Conservation (phyloP, 495 filamentous ascomycete species). For the Penicillium steckii region DNA sequence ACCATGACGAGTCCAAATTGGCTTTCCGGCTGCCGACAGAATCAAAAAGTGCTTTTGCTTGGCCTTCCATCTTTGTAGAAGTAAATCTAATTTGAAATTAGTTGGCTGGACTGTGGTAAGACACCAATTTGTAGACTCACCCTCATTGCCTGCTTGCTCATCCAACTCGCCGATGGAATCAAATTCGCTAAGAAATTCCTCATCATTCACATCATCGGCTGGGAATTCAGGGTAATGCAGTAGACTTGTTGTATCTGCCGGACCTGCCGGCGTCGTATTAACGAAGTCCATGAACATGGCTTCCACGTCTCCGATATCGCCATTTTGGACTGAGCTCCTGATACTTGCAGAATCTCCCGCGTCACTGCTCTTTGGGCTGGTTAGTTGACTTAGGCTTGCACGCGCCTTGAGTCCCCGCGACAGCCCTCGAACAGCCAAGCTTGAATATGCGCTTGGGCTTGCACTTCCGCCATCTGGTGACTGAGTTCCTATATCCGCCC, state of each 20-base stretch:
- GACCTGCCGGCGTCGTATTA: conserved; percentile 16
- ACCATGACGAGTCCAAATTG: conserved; percentile 93
- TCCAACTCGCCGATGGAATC: conserved; percentile 68
- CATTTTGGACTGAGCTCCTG: conserved; percentile 74
- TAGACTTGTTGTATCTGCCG: conserved; percentile 30
- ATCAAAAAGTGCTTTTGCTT: conserved; percentile 97
- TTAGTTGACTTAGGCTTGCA: conserved; percentile 46
- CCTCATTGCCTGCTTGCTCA: conserved; percentile 63
- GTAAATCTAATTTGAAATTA: conserved; percentile 46
- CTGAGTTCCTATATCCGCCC: conserved; percentile 71
- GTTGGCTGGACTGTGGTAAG: not conserved
- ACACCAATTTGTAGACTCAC: conserved; percentile 32
- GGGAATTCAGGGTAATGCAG: conserved; percentile 52
- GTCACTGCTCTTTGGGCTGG: conserved; percentile 55
- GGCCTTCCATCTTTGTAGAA: conserved; percentile 73
- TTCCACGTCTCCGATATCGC: conserved; percentile 74
- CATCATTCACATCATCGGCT: conserved; percentile 53
- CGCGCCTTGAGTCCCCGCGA: conserved; percentile 36
- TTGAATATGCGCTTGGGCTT: conserved; percentile 60
- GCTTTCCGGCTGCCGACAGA: conserved; percentile 94
- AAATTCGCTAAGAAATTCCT: conserved; percentile 71
- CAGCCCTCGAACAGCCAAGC: conserved; percentile 35
- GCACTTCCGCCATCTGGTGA: conserved; percentile 64
- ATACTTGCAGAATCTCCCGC: conserved; percentile 81
- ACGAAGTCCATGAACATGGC: conserved; percentile 75